Base-by-base conservation (phyloP, 805 yeast genomes). In the Cephaloascus fragrans region DNA sequence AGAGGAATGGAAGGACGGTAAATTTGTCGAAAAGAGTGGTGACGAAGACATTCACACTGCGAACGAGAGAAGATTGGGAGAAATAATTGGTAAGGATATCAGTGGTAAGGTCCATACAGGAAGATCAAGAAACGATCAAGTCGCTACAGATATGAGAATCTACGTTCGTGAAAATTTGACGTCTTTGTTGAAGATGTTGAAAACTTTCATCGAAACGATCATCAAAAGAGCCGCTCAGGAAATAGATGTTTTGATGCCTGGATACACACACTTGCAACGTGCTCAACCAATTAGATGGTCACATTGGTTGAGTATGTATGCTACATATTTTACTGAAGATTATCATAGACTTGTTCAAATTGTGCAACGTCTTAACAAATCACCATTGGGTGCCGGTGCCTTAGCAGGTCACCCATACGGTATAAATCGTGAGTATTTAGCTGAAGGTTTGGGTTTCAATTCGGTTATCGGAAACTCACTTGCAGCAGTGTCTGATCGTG, bases 201-300 rank as follows among this genome's bases (percentile, higher is more conserved):
- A 71, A 42, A 63, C 61, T n/a, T 73, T 90, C 43, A 81, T 90
- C 55, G 57, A 65, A 44, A 80, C 80, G 16, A 73, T 93, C 48
- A 54, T 78, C 34, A 69, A 69, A 41, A 77, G 99, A 55, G 96
- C 95, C 4, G 81, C 77, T 52, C 57, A 71, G 26, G 99, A 93
- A 64, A 84, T 93, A 43, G 95, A 83, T 50, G 83, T 83, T 16
- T 72, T 93, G 55, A 93, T 93, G 97, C 99, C 99, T 9, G 99
- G 99, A 34, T 93, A 93, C 67, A 93, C 99, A 12, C 99, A 93
- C 66, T 69, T 93, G 57, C 98, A 93, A 71, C 83, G 96, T 59
- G 97, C 97, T 2, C 99, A 89, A 64, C 99, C 99, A n/a, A 93
- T 93, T 55, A 78, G 99, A 65, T 93, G 99, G 99, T 72, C 97